A percentile compares a stretch with the other conserved stretches of the same genome.
phyloP scores from a whole-genome alignment of 768 basidiomycete genomes.

The Gloeopeniophorella convolvens region DNA sequence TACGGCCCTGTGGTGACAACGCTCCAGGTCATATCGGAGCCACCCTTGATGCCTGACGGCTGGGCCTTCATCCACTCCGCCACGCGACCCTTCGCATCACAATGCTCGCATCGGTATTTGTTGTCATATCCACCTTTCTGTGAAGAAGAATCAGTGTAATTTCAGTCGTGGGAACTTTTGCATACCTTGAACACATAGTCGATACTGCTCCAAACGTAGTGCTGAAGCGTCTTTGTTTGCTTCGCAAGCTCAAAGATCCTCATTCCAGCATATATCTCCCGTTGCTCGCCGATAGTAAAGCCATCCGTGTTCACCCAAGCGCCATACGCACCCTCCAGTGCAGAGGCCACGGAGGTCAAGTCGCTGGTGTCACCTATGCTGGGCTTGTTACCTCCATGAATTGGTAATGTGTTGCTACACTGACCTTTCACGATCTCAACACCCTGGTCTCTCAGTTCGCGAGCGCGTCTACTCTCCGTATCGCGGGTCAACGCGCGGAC shows the following conservation, averaged over 20 bases:
- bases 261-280: conserved; percentile 33
- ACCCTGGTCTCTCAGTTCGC: conserved; percentile 30
- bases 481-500: conserved; percentile 37
- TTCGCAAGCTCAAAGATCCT: conserved; percentile 35
- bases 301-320: too few relatives aligned
- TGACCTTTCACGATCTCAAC: conserved; percentile 34
- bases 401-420: not conserved
- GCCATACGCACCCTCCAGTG: too few relatives aligned
- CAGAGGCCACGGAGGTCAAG: too few relatives aligned
- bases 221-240: conserved; percentile 27
- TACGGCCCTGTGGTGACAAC: conserved; percentile 34
- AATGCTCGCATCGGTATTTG: conserved; percentile 32
- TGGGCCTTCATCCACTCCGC: conserved; percentile 32
- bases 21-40: conserved; percentile 29
- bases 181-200: conserved; percentile 34
- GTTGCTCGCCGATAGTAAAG: too few relatives aligned
- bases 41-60: conserved; percentile 27
- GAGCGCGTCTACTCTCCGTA: conserved; percentile 28
- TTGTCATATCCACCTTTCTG: conserved; percentile 19
- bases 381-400: too few relatives aligned
- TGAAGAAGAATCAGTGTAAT: conserved; percentile 14
- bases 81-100: conserved; percentile 35
- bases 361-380: conserved; percentile 13
- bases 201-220: conserved; percentile 35
- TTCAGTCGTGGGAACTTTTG: too few relatives aligned